Conservation (phyloP, 2,329 filamentous ascomycete species). For the Fusarium sp. region DNA sequence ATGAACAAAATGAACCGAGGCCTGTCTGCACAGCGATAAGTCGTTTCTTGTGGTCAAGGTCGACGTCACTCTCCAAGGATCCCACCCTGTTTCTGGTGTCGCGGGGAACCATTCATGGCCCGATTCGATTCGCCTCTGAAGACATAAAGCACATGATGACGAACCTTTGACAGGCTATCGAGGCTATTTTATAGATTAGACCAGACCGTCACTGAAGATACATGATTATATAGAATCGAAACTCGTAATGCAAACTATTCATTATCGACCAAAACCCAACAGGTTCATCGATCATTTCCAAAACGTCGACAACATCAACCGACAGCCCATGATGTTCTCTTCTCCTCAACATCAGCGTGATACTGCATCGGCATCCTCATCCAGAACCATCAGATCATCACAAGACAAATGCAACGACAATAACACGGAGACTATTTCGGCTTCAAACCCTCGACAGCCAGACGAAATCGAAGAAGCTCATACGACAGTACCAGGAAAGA, state of each 20-base stretch:
- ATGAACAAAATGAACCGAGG: neutral
- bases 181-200: neutral
- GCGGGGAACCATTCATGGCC: constrained; percentile 28
- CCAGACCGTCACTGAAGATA: neutral
- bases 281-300: neutral
- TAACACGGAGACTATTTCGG: neutral
- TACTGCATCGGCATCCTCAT: constrained; percentile 1
- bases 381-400: neutral
- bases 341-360: constrained; percentile 3
- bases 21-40: neutral
- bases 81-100: constrained; percentile 36
- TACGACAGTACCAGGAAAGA: constrained; percentile 1
- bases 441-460: constrained; percentile 9
- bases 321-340: constrained; percentile 11
- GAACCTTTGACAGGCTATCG: constrained; percentile 13
- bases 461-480: constrained; percentile 33
- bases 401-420: neutral
- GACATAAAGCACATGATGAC: constrained; percentile 36
- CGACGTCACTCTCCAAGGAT: constrained; percentile 41
- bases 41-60: constrained; percentile 4
- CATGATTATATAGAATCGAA: neutral
- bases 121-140: constrained; percentile 33
- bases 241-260: neutral
- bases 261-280: neutral
- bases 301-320: neutral